Base-by-base conservation (phyloP, 352 stramenopile species). In the Achlya hypogyna region DNA sequence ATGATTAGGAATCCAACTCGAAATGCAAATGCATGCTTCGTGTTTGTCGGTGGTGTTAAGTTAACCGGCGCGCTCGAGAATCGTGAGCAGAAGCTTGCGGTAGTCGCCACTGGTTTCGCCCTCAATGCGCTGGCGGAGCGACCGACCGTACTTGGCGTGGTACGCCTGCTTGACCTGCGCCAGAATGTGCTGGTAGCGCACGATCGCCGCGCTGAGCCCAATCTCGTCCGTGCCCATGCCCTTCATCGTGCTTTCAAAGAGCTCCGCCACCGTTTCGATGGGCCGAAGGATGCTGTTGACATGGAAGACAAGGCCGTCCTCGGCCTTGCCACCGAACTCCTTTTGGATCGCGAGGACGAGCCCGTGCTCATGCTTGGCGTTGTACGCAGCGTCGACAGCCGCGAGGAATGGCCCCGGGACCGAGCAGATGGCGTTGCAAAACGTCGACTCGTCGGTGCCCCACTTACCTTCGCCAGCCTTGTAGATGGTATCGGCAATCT, bases 381-480 rank as follows among this genome's bases (percentile, higher is more conserved):
- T 74, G 72, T 89, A 89, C 32, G 76, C 81, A 38, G 82, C 75
- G 70, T 89, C 84, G 27, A 91, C 53, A 4, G 78, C 67, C 35
- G 74, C 71, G 3, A 89, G 35, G 67, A 88, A 78, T 63, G 88
- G 66, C 28, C 75, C 72, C 29, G 79, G 79, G 47, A 80, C 86
- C 18, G 77, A 76, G 64, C 86, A 78, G n/a, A 88, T 49, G 54
- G 86, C 75, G 25, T n/a, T n/a, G n/a, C n/a, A n/a, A n/a, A n/a
- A n/a, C n/a, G n/a, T n/a, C n/a, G n/a, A n/a, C n/a, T n/a, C 83
- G 29, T 89, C 83, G 25, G 83, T 91, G 31, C 81, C 81, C 83
- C 77, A 88, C 58, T 79, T 82, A n/a, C n/a, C n/a, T n/a, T n/a
- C n/a, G n/a, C n/a, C n/a, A n/a, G n/a, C n/a, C n/a, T n/a, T n/a